Evolutionary conservation across 108 stramenopile genomes (phyloP), one percentile per base, ranked within the genome.

Genomic region (Skeletonema menzelii): DNA sequence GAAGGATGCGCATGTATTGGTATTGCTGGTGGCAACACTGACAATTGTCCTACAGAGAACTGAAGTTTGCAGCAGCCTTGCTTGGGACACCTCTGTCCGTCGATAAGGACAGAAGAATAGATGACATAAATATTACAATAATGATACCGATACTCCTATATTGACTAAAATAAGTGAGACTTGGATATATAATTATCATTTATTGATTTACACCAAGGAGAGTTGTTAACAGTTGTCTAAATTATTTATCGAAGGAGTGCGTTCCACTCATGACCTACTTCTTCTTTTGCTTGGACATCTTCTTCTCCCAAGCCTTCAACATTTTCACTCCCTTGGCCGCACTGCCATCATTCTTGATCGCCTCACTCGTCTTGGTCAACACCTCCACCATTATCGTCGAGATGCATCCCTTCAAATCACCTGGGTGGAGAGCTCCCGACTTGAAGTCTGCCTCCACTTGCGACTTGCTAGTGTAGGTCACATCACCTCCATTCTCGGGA

Each of bases 361-460:
- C 97, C 24, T 82, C 84, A 27, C 94, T 77, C 13, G 98, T 79
- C 37, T 96, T 96, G 53, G 96, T 88, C 74, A 99, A 46, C 37
- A 91, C 85, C 4, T 78, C 71, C 49, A 98, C 92, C 75, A 99
- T 85, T 4, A 86, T 82, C 13, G 77, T 67, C 14, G 91, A 84
- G 11, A 91, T 85, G 1, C 87, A 86, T 15, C 88, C 84, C 80
- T 99, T 99, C 59, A 99, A 70, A 76, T 99, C 98, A 47, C 96
- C 96, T 2, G 98, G 98, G 69, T 98, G 97, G 64, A 99, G 84
- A 46, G 89, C 79, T 20, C 93, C 98, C 37, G 72, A 70, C 7
- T 82, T 53, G 72, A 97, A 99, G 53, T 93, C 94, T 30, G 70
- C 83, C 79, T 92, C 87, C 55, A 99, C 63, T 30, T 85, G 85